Conservation (phyloP, 345 rosid genomes). For the Geranium brycei region DNA sequence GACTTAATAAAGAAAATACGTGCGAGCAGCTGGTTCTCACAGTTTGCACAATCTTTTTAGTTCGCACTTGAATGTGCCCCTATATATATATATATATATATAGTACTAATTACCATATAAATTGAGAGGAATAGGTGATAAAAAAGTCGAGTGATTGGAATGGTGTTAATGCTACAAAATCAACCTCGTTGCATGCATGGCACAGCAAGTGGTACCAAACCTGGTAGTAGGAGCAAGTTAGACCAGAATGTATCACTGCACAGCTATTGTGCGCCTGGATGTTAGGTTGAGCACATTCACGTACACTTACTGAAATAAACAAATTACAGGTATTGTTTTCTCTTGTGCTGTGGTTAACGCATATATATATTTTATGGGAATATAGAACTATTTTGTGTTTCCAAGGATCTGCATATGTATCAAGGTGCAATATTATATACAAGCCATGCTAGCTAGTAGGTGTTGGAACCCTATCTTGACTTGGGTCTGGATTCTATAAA, state of each 20-base stretch:
- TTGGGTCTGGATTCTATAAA: constrained; percentile 17
- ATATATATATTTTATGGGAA: neutral
- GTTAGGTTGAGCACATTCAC: neutral
- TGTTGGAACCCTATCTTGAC: constrained; percentile 32
- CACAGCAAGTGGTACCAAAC: neutral
- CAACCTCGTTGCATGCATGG: neutral
- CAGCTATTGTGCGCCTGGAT: neutral
- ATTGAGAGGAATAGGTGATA: neutral
- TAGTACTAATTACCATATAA: too few relatives aligned
- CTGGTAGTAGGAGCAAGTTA: neutral
- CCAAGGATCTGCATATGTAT: neutral
- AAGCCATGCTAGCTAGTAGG: neutral
- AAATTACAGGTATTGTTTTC: too few relatives aligned
- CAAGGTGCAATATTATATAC: neutral
- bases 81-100: too few relatives aligned
- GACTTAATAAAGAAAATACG: too few relatives aligned
- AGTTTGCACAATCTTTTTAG: too few relatives aligned
- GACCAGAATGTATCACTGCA: neutral
- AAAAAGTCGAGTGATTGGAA: neutral
- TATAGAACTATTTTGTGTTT: neutral
- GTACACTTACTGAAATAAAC: neutral
- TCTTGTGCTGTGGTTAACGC: too few relatives aligned
- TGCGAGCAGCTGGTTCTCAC: too few relatives aligned
- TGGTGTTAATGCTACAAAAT: neutral
- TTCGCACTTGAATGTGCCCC: too few relatives aligned